Base-by-base conservation (phyloP, 108 stramenopile genomes). In the Skeletonema grethae region DNA sequence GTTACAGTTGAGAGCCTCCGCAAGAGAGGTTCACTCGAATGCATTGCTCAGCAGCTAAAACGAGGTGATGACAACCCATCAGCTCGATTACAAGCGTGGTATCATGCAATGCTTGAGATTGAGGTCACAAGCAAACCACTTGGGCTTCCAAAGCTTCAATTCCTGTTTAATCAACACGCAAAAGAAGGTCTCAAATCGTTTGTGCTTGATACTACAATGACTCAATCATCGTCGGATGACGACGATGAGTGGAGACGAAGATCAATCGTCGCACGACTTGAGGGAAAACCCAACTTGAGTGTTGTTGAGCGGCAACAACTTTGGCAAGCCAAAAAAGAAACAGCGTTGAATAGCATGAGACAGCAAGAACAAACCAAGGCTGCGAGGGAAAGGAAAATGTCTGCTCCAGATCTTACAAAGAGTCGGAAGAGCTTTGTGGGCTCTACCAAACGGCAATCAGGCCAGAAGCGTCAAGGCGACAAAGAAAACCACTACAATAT, bases 291-390 rank as follows among this genome's bases (percentile, higher is more conserved):
- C 9, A 45, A 64, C 4, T 28, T 70, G 31, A 38, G 68, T 15
- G 57, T 77, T 3, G 56, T 70, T 2, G 76, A 77, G 39, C 38
- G 76, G 53, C 69, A 77, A 34, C 63, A 77, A 30, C 45, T 77
- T 1, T 77, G 76, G 76, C 76, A 70, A 28, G 76, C 76, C 1
- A 69, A 77, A 30, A 77, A 77, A 56, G 70, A 58, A 7, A n/a
- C 65, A 48, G 7, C 22, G 4, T 7, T 24, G 7, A 53, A 22
- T 22, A 22, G 1, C 50, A 53, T 53, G 20, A 22, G 50, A 9
- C 50, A 53, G n/a, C 50, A 24, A 24, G 50, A 53, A 53, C 50
- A 53, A 53, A 1, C 22, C 8, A 61, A 67, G 36, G 61, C 60
- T 6, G 69, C 46, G 22, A 67, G 63, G 63, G 63, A 57, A 5